These are phyloP conservation scores for Solanum microdontum DNA, from an alignment of 257 asterid genomes.

Conservation along the genomic window DNA sequence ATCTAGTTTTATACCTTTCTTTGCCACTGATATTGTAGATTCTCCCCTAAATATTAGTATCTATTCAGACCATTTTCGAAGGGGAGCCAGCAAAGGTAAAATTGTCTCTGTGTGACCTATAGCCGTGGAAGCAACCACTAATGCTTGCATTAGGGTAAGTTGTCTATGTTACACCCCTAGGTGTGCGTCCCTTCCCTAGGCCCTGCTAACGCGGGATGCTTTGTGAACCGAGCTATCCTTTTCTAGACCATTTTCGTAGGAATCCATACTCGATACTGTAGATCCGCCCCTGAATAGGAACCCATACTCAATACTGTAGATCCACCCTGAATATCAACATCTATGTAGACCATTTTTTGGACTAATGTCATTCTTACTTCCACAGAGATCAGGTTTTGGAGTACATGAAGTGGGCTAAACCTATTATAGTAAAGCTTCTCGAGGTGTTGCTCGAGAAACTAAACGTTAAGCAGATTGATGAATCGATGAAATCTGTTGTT, in stretches of 20 bases:
- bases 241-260: not conserved
- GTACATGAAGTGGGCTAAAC: conserved; percentile 29
- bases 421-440: conserved; percentile 26
- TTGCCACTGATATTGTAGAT: not conserved
- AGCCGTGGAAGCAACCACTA: not conserved
- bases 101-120: not conserved
- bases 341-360: not conserved
- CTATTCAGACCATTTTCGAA: not conserved
- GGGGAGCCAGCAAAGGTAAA: not conserved
- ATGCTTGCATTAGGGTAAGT: too few species aligned
- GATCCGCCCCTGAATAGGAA: not conserved
- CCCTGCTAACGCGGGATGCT: not conserved
- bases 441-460: conserved; percentile 26
- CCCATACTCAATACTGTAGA: not conserved
- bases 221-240: rapidly evolving
- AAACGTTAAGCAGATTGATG: conserved; percentile 21
- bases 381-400: conserved; percentile 35
- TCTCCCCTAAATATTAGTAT: not conserved
- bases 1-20: not conserved
- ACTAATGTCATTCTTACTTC: not conserved
- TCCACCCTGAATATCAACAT: not conserved
- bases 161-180: rapidly evolving
- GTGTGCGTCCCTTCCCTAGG: rapidly evolving
- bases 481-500: conserved; percentile 18
- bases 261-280: not conserved